Evolutionary conservation across 2,329 filamentous ascomycete genomes (phyloP).

Genomic region (Hymenoscyphus scutula): DNA sequence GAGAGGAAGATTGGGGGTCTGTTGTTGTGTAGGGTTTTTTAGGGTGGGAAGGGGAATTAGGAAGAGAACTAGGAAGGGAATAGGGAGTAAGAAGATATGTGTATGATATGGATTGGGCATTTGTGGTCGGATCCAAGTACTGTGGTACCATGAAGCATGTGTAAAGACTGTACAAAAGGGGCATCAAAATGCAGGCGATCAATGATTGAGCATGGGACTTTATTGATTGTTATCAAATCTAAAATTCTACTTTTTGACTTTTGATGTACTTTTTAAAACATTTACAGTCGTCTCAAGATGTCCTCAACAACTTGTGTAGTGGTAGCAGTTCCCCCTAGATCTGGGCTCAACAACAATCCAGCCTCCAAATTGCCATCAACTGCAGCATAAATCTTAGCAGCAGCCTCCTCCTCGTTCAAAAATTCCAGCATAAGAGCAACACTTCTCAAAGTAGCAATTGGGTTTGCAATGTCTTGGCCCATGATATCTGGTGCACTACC

Average conservation of each 20-base stretch:
- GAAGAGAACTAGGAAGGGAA: not conserved
- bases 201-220: not conserved
- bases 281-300: slow-evolving; percentile 76
- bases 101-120: slow-evolving; percentile 26
- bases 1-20: slow-evolving; percentile 67
- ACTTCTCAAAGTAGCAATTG: slow-evolving; percentile 89
- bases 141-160: not conserved
- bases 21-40: slow-evolving; percentile 61
- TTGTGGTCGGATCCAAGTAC: slow-evolving; percentile 16
- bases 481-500: slow-evolving; percentile 94
- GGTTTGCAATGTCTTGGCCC: slow-evolving; percentile 90
- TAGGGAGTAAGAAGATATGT: slow-evolving; percentile 10
- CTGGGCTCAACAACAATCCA: slow-evolving; percentile 78
- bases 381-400: slow-evolving; percentile 84
- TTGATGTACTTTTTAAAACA: slow-evolving; percentile 15
- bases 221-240: slow-evolving; percentile 3
- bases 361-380: slow-evolving; percentile 89
- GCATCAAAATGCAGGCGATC: not conserved
- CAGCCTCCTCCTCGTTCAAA: slow-evolving; percentile 80
- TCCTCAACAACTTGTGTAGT: slow-evolving; percentile 87
- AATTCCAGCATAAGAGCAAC: slow-evolving; percentile 97
- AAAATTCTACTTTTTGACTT: not conserved
- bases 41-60: slow-evolving; percentile 21
- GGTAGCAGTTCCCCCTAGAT: slow-evolving; percentile 82
- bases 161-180: slow-evolving; percentile 9